These are phyloP conservation scores for Coemansia furcata DNA, from an alignment of 192 early-diverging fungal species.

Conservation along the genomic window DNA sequence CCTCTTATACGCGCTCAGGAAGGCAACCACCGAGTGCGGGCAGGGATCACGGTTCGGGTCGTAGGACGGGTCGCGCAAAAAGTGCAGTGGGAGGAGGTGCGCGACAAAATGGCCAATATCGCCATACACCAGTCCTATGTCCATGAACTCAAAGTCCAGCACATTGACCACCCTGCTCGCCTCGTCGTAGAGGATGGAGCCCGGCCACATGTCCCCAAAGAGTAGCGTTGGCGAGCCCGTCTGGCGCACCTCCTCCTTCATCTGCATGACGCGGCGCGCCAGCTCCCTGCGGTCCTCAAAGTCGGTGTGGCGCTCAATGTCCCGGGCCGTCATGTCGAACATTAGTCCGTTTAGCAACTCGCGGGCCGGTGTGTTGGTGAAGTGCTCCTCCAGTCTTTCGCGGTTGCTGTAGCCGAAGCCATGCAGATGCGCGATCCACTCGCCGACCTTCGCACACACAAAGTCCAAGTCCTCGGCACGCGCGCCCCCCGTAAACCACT, in stretches of 20 bases:
- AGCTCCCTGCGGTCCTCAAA: constrained; percentile 13
- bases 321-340: constrained; percentile 10
- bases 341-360: constrained; percentile 11
- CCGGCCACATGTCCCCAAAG: constrained; percentile 43
- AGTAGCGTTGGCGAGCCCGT: constrained; percentile 2
- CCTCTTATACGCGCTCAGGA: constrained; percentile 12
- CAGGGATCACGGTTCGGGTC: constrained; percentile 19
- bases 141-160: constrained; percentile 33
- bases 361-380: constrained; percentile 22
- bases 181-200: constrained; percentile 19
- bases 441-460: constrained; percentile 14
- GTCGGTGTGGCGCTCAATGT: constrained; percentile 8
- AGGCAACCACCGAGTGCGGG: constrained; percentile 18
- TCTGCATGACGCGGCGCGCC: neutral
- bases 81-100: constrained; percentile 28
- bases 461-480: neutral
- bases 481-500: constrained; percentile 4
- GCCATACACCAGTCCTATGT: constrained; percentile 17
- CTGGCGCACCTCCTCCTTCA: neutral
- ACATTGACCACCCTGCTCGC: constrained; percentile 8
- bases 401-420: constrained; percentile 18
- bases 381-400: neutral
- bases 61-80: constrained; percentile 14
- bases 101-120: constrained; percentile 36
- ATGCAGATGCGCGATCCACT: constrained; percentile 35